A percentile compares a stretch with the other conserved stretches of the same genome.
These are phyloP conservation scores for Cystobasidium slooffiae DNA, from an alignment of 1,284 basidiomycete species.

Conservation along the genomic window DNA sequence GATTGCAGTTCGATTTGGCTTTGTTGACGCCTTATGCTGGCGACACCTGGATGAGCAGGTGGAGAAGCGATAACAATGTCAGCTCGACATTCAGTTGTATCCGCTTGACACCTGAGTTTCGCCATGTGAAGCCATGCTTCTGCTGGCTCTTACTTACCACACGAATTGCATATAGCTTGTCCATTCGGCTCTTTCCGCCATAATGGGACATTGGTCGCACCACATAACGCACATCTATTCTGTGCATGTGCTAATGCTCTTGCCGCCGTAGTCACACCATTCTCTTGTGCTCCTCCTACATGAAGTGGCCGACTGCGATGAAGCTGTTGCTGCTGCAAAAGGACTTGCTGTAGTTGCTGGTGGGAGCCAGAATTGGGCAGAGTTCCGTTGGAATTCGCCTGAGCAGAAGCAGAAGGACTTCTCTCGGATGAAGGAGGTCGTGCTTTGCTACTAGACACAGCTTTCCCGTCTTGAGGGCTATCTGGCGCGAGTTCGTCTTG, in stretches of 20 bases:
- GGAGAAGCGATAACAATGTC: no score
- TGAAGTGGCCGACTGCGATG: conserved; percentile 3
- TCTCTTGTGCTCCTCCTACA: background rate
- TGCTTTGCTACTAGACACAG: background rate
- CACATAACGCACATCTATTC: conserved; percentile 81
- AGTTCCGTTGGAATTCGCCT: background rate
- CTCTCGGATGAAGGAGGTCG: background rate
- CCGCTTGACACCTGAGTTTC: no score
- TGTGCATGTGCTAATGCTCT: conserved; percentile 3
- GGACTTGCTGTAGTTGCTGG: conserved; percentile 30
- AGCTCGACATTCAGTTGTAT: no score
- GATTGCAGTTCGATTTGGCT: background rate
- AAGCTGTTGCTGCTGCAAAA: conserved; percentile 36
- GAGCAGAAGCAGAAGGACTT: conserved; percentile 7
- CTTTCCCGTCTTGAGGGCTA: background rate
- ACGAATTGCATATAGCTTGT: conserved; percentile 81
- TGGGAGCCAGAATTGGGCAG: conserved; percentile 15
- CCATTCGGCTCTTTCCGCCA: conserved; percentile 92
- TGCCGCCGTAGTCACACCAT: background rate
- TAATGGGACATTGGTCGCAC: conserved; percentile 87
- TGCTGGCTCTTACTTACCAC: conserved; percentile 66
- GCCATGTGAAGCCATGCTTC: background rate
- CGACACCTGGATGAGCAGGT: conserved; percentile 1
- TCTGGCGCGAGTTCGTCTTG: conserved; percentile 23
- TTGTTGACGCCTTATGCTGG: conserved; percentile 19